Base-by-base conservation (phyloP, 2,329 filamentous ascomycete genomes). In the Sporothrix dimorphospora region DNA sequence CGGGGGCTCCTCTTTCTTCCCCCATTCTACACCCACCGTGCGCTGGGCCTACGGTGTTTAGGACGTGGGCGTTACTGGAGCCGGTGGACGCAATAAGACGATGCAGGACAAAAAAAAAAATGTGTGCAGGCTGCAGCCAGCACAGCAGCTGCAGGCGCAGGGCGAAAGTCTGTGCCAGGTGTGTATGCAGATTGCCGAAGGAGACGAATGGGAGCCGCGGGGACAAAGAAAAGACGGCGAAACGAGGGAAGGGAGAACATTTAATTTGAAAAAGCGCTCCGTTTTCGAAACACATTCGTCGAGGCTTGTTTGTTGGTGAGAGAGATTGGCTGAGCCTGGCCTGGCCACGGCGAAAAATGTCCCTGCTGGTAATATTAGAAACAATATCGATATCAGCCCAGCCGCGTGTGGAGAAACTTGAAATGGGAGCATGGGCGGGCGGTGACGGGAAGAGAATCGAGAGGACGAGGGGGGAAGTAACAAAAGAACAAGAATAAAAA, bases 331-430 rank as follows among this genome's bases (percentile, higher is more conserved):
- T n/a, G 51, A 55, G 5, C 14, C 61, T 16, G 42, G 21, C n/a
- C 38, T 27, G 53, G 55, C 16, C 55, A 38, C 16, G 8, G 30
- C 55, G 4, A 49, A 34, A 24, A 19, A n/a, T 34, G 24, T 66
- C 24, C 24, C 27, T 66, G 61, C 30, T 66, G 63, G 61, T n/a
- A 34, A 66, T 49, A 66, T 34, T 49, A 47, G 38, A 42, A 47
- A 21, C 19, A 66, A n/a, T 45, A 42, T 63, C 57, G 24, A 63
- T 42, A 42, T 42, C 57, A 42, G 34, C 57, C 45, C 42, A 16
- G 63, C 63, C 42, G 42, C 6, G 42, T 66, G 63, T 49, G 63
- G 63, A 16, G 63, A 34, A 66, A 24, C 59, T 27, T 7, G 42
- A 34, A 47, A 49, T 30, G 40, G 21, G 16, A n/a, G 12, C 11